Percentiles rank a stretch among this genome's conserved stretches.
phyloP scores from a whole-genome alignment of 1,139 yeast genomes.

The Geotrichum cucujoidarum region DNA sequence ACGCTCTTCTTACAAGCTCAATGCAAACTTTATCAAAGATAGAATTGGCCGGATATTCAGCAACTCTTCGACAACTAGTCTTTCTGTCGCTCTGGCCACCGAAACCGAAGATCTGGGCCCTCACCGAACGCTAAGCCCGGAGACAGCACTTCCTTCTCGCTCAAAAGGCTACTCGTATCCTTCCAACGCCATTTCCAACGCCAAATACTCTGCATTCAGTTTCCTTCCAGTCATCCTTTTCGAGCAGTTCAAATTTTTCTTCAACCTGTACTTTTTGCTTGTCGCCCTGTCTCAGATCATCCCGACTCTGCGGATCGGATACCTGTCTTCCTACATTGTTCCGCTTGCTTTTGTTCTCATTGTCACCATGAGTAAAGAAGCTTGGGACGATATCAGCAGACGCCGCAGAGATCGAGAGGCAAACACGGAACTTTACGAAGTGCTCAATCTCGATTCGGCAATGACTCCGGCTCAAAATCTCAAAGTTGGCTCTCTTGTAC shows the following conservation, averaged over 20 bases:
- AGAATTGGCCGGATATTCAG: not conserved
- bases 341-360: slow-evolving; percentile 89
- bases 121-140: not conserved
- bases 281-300: slow-evolving; percentile 92
- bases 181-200: slow-evolving; percentile 83
- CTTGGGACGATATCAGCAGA: slow-evolving; percentile 86
- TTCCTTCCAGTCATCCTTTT: slow-evolving; percentile 84
- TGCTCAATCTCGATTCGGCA: slow-evolving; percentile 37
- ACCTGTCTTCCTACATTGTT: slow-evolving; percentile 84
- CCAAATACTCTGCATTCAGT: slow-evolving; percentile 84
- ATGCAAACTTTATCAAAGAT: not conserved
- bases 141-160: slow-evolving; percentile 8
- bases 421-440: slow-evolving; percentile 76
- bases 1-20: not conserved
- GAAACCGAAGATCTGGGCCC: not conserved
- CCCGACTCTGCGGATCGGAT: slow-evolving; percentile 91
- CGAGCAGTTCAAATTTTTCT: slow-evolving; percentile 95
- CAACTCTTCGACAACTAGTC: not conserved
- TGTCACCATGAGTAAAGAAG: slow-evolving; percentile 94
- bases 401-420: slow-evolving; percentile 87
- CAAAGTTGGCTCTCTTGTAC: slow-evolving; percentile 83
- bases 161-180: slow-evolving; percentile 43
- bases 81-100: not conserved
- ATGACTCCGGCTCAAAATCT: slow-evolving; percentile 59
- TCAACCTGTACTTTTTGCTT: slow-evolving; percentile 81